Evolutionary conservation across 495 filamentous ascomycete genomes (phyloP).

Genomic region (Penicillium longicatenatum): DNA sequence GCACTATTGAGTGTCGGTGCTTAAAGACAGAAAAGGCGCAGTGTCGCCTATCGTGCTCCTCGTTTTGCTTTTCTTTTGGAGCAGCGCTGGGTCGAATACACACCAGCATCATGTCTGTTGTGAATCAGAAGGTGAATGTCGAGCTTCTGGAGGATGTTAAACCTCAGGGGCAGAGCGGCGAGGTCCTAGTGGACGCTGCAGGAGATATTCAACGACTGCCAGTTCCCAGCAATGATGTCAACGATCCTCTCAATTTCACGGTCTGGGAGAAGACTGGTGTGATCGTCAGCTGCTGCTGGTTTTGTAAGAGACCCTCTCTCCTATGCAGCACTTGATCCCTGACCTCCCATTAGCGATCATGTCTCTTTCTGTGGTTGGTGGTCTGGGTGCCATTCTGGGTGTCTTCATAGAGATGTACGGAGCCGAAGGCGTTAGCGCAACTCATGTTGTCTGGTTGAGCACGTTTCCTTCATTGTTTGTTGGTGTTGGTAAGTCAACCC

Average conservation of each 20-base stretch:
- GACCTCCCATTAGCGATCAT: constrained; percentile 26
- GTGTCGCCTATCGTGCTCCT: no score
- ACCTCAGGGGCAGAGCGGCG: neutral
- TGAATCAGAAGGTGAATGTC: constrained; percentile 22
- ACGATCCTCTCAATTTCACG: constrained; percentile 40
- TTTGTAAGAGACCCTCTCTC: constrained; percentile 24
- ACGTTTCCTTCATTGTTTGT: constrained; percentile 38
- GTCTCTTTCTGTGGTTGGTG: constrained; percentile 36
- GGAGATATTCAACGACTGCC: constrained; percentile 32
- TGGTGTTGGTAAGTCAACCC: constrained; percentile 26
- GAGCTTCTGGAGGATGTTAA: constrained; percentile 29
- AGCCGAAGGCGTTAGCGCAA: constrained; percentile 24
- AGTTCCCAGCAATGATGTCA: constrained; percentile 36
- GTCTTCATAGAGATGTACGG: constrained; percentile 34
- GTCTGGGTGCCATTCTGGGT: constrained; percentile 32
- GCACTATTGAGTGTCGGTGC: neutral
- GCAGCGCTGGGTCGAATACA: neutral
- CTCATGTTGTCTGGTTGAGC: constrained; percentile 35
- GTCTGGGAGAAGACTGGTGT: constrained; percentile 34
- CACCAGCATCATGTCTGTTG: constrained; percentile 6
- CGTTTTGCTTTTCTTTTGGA: neutral
- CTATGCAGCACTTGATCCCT: neutral
- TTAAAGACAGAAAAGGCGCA: neutral
- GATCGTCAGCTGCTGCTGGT: constrained; percentile 40
- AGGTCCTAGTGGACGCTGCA: constrained; percentile 24